phyloP scores from a whole-genome alignment of 768 basidiomycete species.

The Lactarius sp. region DNA sequence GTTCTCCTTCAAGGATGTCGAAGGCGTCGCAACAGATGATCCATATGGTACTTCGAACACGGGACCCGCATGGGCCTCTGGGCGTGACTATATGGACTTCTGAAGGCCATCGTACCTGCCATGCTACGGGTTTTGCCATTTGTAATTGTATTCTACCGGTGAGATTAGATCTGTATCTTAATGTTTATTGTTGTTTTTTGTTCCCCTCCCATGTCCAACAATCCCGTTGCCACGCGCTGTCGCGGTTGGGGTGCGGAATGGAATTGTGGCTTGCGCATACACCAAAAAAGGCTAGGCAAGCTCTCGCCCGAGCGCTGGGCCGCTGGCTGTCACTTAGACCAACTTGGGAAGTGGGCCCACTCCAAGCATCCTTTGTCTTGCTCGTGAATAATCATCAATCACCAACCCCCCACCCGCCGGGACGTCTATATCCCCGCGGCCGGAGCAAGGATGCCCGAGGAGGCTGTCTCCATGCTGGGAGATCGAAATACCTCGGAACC shows the following conservation, averaged over 20 bases:
- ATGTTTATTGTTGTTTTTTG: background rate
- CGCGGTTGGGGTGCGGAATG: background rate
- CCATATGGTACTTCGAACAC: constrained; percentile 30
- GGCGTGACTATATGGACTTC: constrained; percentile 31
- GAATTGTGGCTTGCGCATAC: background rate
- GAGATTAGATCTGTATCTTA: constrained; percentile 14
- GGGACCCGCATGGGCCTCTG: constrained; percentile 25
- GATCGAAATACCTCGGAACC: too few relatives aligned
- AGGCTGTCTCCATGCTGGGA: too few relatives aligned
- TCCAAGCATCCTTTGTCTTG: too few relatives aligned
- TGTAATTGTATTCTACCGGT: constrained; percentile 15
- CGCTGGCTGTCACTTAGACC: background rate
- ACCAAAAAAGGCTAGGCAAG: background rate
- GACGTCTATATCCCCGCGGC: too few relatives aligned
- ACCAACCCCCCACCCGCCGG: too few relatives aligned
- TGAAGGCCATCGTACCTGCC: constrained; percentile 2
- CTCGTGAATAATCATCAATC: background rate
- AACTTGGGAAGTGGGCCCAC: background rate
- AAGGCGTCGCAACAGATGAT: constrained; percentile 36
- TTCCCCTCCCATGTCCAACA: background rate
- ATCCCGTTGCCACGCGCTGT: background rate
- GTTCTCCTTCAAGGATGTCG: constrained; percentile 73
- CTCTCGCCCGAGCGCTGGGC: background rate
- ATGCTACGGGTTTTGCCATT: constrained; percentile 4
- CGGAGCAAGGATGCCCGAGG: too few relatives aligned